A percentile compares a stretch with the other conserved stretches of the same genome.
Conservation (phyloP, 306 rosid genomes). For the Castanospermum australe region DNA sequence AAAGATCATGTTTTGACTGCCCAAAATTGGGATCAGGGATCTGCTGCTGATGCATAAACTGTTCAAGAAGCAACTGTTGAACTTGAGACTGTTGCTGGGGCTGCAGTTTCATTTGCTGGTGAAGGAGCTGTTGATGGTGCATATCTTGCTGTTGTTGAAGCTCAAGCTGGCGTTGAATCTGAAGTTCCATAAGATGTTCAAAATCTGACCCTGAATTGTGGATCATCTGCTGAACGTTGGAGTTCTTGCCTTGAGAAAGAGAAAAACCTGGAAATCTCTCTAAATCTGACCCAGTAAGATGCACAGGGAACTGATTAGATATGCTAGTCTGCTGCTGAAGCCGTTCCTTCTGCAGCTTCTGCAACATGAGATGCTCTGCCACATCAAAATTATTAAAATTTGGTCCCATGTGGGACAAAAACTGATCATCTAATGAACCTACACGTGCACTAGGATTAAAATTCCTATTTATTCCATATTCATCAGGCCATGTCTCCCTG, state of each 20-base stretch:
- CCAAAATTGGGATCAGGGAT: constrained; percentile 52
- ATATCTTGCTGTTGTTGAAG: constrained; percentile 56
- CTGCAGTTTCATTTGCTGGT: constrained; percentile 58
- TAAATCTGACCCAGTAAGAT: constrained; percentile 42
- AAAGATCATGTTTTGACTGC: constrained; percentile 49
- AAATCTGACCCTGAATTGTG: constrained; percentile 53
- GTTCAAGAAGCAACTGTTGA: constrained; percentile 57
- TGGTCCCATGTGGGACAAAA: constrained; percentile 40
- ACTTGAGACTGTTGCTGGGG: constrained; percentile 64
- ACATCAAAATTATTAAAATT: constrained; percentile 40
- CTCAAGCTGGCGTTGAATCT: constrained; percentile 54
- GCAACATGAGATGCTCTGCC: constrained; percentile 47
- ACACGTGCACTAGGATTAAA: constrained; percentile 37
- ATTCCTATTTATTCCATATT: constrained; percentile 36
- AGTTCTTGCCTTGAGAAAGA: constrained; percentile 39
- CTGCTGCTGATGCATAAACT: constrained; percentile 60
- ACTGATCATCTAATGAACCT: constrained; percentile 49
- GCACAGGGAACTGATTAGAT: constrained; percentile 41
- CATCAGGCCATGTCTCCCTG: constrained; percentile 49
- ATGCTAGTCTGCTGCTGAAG: constrained; percentile 47
- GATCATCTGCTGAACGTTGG: constrained; percentile 45
- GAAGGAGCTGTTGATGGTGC: constrained; percentile 57
- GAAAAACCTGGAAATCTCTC: constrained; percentile 49
- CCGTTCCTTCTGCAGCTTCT: constrained; percentile 46
- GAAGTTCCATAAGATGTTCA: constrained; percentile 48